These are phyloP conservation scores for Calonectria honghensis DNA, from an alignment of 2,329 filamentous ascomycete species.

Conservation along the genomic window DNA sequence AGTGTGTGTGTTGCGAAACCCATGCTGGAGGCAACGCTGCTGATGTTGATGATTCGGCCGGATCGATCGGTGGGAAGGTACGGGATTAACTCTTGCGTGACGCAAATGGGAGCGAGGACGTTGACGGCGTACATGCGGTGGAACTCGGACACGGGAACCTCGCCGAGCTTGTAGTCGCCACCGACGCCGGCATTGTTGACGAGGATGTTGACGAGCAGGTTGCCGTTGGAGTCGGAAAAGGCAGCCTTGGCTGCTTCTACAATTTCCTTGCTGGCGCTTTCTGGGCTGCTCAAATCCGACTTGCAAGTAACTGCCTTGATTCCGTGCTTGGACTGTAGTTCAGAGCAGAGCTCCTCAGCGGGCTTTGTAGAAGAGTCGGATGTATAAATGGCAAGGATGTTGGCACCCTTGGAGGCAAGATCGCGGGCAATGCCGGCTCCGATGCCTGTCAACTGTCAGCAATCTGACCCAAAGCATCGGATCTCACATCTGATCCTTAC, in stretches of 20 bases:
- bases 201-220: conserved; percentile 82
- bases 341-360: background rate
- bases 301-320: conserved; percentile 26
- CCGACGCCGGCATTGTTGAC: conserved; percentile 86
- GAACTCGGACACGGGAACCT: conserved; percentile 78
- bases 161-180: conserved; percentile 75
- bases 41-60: conserved; percentile 71
- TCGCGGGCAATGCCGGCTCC: conserved; percentile 73
- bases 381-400: conserved; percentile 74
- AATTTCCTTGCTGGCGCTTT: conserved; percentile 33
- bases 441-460: conserved; percentile 65
- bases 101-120: conserved; percentile 82
- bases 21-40: conserved; percentile 65
- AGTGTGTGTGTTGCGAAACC: conserved; percentile 68
- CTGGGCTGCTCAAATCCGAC: conserved; percentile 22
- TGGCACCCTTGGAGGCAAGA: conserved; percentile 74
- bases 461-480: background rate
- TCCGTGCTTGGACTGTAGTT: conserved; percentile 23
- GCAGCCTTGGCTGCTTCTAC: conserved; percentile 40
- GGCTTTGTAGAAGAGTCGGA: conserved; percentile 67
- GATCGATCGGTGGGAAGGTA: conserved; percentile 82
- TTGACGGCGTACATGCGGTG: conserved; percentile 81
- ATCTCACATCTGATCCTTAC: background rate
- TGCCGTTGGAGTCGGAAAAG: conserved; percentile 29
- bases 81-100: conserved; percentile 81